Base-by-base conservation (phyloP, 2,329 filamentous ascomycete genomes). In the Fusarium paranaense region DNA sequence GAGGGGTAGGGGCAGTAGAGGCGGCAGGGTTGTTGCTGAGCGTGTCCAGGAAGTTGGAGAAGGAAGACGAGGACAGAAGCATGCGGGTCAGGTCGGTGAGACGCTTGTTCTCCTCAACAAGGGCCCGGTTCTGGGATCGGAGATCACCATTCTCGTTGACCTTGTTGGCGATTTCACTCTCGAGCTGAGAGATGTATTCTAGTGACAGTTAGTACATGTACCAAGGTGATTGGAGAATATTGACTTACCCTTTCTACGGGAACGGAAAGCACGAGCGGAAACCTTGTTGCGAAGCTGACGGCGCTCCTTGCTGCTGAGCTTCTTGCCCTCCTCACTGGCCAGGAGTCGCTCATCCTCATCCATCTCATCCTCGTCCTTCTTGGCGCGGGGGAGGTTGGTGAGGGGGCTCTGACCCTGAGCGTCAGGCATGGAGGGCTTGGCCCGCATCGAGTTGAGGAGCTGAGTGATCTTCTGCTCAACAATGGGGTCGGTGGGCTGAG, bases 221-320 rank as follows among this genome's bases (percentile, higher is more conserved):
- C 4, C 30, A 20, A 37, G n/a, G 27, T 2, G 14, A 30, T 9
- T 14, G 35, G 14, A 52, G 40, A 54, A 25, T 2, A 74, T 80
- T 89, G 27, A 54, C 47, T 88, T 91, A 98, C 96, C 96, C 89
- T 99, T 99, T 88, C 97, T 93, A 78, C 97, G 90, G n/a, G 95
- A 98, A 66, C 97, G 93, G 91, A 99, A 99, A 61, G 96, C 96
- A 77, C 97, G 94, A 72, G 97, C 97, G 47, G 97, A 99, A 6
- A 99, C 97, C 86, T 99, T 99, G 90, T 99, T 99, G 74, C 97
- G 91, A n/a, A 99, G 89, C 84, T 98, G 97, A 76, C 97, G 92
- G 70, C 97, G 92, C 85, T 98, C 95, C 86, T 98, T 98, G 87
- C 95, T 97, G 84, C 92, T 97, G n/a, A 99, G 90, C 87, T 98